Conservation (phyloP, 1,139 yeast species). For the Blastobotrys aristatus region DNA sequence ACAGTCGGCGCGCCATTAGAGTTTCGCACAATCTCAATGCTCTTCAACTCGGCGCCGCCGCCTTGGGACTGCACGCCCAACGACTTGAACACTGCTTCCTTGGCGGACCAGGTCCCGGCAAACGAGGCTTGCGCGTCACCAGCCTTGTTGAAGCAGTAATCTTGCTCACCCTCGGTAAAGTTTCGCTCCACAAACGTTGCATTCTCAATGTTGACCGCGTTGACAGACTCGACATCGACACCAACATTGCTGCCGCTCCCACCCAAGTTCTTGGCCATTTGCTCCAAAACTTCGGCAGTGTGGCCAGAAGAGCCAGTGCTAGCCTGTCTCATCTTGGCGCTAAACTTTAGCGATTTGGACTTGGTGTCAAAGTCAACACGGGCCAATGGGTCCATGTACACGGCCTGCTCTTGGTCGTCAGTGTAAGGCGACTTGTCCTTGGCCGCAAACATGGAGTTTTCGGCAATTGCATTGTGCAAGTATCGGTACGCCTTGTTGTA, state of each 20-base stretch:
- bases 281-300: constrained; percentile 40
- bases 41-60: constrained; percentile 89
- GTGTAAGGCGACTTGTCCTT: constrained; percentile 91
- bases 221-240: constrained; percentile 89
- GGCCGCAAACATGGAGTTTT: constrained; percentile 86
- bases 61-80: constrained; percentile 86
- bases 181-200: constrained; percentile 88
- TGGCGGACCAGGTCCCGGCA: constrained; percentile 99
- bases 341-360: constrained; percentile 48
- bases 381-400: constrained; percentile 93
- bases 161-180: constrained; percentile 75
- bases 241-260: constrained; percentile 75
- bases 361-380: constrained; percentile 57
- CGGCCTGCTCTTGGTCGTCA: constrained; percentile 80
- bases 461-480: constrained; percentile 92
- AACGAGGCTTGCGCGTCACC: constrained; percentile 81
- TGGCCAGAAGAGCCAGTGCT: constrained; percentile 30
- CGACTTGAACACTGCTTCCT: constrained; percentile 97
- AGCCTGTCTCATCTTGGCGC: constrained; percentile 33
- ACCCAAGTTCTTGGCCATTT: constrained; percentile 41
- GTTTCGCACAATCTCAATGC: constrained; percentile 79
- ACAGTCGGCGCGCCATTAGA: constrained; percentile 75
- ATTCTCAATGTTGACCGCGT: constrained; percentile 74
- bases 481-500: constrained; percentile 89
- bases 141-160: constrained; percentile 66